Conservation (phyloP, 202 grass and related monocot species). For the Setaria viridis region DNA sequence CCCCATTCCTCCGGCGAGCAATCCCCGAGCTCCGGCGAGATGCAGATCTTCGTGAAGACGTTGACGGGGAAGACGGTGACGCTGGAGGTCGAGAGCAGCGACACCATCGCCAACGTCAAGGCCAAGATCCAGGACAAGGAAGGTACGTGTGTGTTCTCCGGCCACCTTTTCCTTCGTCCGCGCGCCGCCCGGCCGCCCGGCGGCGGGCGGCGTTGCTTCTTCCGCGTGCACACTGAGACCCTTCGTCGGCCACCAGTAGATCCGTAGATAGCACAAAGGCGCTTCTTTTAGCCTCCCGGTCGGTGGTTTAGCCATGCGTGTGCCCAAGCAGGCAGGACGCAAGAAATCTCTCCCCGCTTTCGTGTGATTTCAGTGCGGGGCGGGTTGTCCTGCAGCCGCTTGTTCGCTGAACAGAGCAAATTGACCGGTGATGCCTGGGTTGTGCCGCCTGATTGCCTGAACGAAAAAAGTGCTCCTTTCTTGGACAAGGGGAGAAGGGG, state of each 20-base stretch:
- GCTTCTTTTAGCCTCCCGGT: neutral
- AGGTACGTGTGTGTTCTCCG: neutral
- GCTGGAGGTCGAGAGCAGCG: slow-evolving; percentile 89
- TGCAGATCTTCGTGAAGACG: slow-evolving; percentile 98
- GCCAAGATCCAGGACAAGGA: slow-evolving; percentile 82
- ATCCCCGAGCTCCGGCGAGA: slow-evolving; percentile 37
- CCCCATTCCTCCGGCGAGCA: neutral
- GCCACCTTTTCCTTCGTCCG: too few species aligned
- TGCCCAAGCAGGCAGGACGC: neutral
- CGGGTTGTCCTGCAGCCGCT: neutral
- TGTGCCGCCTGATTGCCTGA: neutral
- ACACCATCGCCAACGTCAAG: slow-evolving; percentile 81
- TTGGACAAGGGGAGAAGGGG: neutral
- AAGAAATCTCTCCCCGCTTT: neutral
- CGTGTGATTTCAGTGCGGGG: neutral
- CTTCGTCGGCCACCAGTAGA: neutral
- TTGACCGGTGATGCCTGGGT: neutral
- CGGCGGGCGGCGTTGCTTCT: too few species aligned
- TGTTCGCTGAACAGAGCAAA: neutral
- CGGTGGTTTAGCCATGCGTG: neutral
- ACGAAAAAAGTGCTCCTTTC: neutral
- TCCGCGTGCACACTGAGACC: neutral
- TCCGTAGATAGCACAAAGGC: neutral
- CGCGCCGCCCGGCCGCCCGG: too few species aligned
- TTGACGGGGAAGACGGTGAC: slow-evolving; percentile 78